A percentile compares a stretch with the other conserved stretches of the same genome.
These are phyloP conservation scores for Strobilomyces confusus DNA, from an alignment of 768 basidiomycete genomes.

Conservation along the genomic window DNA sequence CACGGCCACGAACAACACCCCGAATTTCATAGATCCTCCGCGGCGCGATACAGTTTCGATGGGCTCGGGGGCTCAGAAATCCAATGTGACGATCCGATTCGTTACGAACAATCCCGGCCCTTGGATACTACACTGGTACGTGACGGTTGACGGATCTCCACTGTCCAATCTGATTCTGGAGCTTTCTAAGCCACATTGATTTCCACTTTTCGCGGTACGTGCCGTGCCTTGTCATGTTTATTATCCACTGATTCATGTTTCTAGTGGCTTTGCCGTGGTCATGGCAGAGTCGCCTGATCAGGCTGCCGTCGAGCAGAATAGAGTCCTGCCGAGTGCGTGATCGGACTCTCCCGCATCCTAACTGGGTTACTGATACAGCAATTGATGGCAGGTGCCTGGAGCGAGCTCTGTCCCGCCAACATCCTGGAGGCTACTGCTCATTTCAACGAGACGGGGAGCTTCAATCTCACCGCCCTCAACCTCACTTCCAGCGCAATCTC, in stretches of 20 bases:
- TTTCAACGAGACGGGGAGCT: slow-evolving; percentile 17
- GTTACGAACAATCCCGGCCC: slow-evolving; percentile 64
- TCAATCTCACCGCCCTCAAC: slow-evolving; percentile 16
- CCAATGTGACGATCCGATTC: slow-evolving; percentile 55
- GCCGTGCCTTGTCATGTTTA: neutral
- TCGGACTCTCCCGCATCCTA: neutral
- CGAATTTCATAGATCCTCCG: slow-evolving; percentile 38
- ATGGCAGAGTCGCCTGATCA: slow-evolving; percentile 25
- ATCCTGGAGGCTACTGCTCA: slow-evolving; percentile 15
- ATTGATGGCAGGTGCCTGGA: slow-evolving; percentile 15
- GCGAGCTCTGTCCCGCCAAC: slow-evolving; percentile 16
- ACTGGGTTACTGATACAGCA: neutral
- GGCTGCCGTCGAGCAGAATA: slow-evolving; percentile 17
- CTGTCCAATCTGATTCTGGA: neutral
- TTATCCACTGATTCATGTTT: slow-evolving; percentile 3
- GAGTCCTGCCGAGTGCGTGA: slow-evolving; percentile 18
- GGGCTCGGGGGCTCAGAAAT: slow-evolving; percentile 29
- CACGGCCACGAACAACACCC: slow-evolving; percentile 26
- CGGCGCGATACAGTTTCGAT: slow-evolving; percentile 34
- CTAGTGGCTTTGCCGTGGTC: slow-evolving; percentile 30
- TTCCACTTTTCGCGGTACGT: slow-evolving; percentile 27
- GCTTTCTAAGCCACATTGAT: slow-evolving; percentile 27
- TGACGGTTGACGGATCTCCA: neutral
- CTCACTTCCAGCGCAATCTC: neutral
- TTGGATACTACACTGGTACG: slow-evolving; percentile 47